These are phyloP conservation scores for Candolleomyces eurysporus DNA, from an alignment of 768 basidiomycete species.

Conservation along the genomic window DNA sequence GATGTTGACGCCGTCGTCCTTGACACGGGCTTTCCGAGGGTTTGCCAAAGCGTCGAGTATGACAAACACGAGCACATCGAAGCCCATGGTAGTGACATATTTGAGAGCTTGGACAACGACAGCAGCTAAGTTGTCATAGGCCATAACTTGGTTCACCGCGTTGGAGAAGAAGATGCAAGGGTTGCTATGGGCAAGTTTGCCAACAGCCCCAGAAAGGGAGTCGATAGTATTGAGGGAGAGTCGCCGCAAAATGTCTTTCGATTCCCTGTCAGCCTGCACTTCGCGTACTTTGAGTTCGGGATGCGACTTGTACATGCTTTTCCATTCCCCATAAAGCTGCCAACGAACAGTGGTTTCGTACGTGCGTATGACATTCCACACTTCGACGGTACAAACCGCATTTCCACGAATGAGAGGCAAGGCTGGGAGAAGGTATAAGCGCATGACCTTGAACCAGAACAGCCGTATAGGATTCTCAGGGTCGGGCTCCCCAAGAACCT, in stretches of 20 bases:
- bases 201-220: slow-evolving; percentile 81
- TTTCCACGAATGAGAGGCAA: slow-evolving; percentile 83
- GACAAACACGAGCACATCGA: slow-evolving; percentile 87
- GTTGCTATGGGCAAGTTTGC: slow-evolving; percentile 92
- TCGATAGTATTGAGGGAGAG: slow-evolving; percentile 84
- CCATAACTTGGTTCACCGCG: slow-evolving; percentile 91
- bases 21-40: slow-evolving; percentile 76
- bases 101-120: slow-evolving; percentile 88
- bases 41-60: slow-evolving; percentile 87
- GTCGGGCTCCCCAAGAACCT: slow-evolving; percentile 51
- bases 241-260: slow-evolving; percentile 85
- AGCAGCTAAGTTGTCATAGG: slow-evolving; percentile 89
- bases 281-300: slow-evolving; percentile 77
- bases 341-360: slow-evolving; percentile 82
- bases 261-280: slow-evolving; percentile 83
- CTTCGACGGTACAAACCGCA: slow-evolving; percentile 84
- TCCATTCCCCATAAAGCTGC: slow-evolving; percentile 96
- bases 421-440: slow-evolving; percentile 81
- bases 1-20: slow-evolving; percentile 89
- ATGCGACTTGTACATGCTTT: slow-evolving; percentile 68
- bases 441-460: slow-evolving; percentile 85
- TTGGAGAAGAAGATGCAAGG: slow-evolving; percentile 89
- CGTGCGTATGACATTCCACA: slow-evolving; percentile 86
- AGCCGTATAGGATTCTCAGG: slow-evolving; percentile 56
- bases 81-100: slow-evolving; percentile 90